Conservation (phyloP, 495 filamentous ascomycete species). For the Aspergillus ostianus region DNA sequence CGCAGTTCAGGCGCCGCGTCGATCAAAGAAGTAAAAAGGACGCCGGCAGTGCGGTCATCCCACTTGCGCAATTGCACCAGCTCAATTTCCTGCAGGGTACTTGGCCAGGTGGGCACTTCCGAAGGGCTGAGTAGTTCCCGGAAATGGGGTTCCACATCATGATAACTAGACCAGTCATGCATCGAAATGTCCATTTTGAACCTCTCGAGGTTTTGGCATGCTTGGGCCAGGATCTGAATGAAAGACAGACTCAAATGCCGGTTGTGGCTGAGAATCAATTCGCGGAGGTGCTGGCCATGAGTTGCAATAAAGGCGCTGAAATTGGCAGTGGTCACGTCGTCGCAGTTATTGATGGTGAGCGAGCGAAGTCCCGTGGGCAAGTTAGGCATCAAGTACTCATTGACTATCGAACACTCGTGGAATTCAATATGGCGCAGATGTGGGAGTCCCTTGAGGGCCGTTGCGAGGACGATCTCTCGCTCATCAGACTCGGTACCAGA, state of each 20-base stretch:
- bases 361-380: conserved; percentile 62
- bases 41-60: conserved; percentile 59
- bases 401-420: conserved; percentile 63
- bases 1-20: conserved; percentile 61
- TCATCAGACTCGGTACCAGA: conserved; percentile 14
- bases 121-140: conserved; percentile 54
- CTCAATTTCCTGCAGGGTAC: conserved; percentile 64
- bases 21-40: conserved; percentile 73
- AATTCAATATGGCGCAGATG: conserved; percentile 62
- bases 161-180: conserved; percentile 54
- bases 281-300: conserved; percentile 59
- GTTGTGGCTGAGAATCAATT: conserved; percentile 72
- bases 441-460: conserved; percentile 58
- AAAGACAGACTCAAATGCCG: conserved; percentile 72
- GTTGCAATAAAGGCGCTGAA: conserved; percentile 59
- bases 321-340: conserved; percentile 57
- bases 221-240: conserved; percentile 53
- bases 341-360: conserved; percentile 73
- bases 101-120: conserved; percentile 74
- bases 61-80: conserved; percentile 73
- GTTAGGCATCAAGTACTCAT: conserved; percentile 54
- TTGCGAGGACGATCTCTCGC: conserved; percentile 51
- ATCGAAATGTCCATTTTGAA: conserved; percentile 74
- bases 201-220: conserved; percentile 65
- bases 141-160: conserved; percentile 71